phyloP scores from a whole-genome alignment of 305 asterid species.

The Ruellia speciosa region DNA sequence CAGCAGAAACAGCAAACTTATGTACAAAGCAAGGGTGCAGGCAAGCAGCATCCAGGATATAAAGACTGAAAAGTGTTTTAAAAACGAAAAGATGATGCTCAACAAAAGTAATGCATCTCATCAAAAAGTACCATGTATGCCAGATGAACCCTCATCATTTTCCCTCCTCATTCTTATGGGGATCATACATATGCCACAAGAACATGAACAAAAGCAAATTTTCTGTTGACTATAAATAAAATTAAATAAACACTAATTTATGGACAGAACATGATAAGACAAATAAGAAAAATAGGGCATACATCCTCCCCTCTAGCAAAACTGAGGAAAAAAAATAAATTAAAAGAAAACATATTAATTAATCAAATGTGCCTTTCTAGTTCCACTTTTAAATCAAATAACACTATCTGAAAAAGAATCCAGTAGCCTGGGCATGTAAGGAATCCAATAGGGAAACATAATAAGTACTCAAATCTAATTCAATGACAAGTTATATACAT shows the following conservation, averaged over 20 bases:
- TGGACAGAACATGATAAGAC: too few species aligned
- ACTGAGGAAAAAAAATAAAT: too few species aligned
- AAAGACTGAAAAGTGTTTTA: not conserved
- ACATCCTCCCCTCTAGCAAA: not conserved
- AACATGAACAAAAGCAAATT: too few species aligned
- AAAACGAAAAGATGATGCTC: not conserved
- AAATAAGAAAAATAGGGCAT: not conserved
- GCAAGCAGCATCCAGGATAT: too few species aligned
- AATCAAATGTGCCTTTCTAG: not conserved
- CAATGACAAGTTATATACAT: too few species aligned
- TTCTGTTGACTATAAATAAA: too few species aligned
- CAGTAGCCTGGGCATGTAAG: too few species aligned
- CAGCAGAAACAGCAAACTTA: constrained; percentile 7
- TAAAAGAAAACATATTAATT: too few species aligned
- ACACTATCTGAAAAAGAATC: not conserved
- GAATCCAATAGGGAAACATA: too few species aligned
- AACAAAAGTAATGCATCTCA: not conserved
- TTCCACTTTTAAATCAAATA: not conserved
- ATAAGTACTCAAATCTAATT: too few species aligned
- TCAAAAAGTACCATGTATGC: not conserved
- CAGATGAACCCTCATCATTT: not conserved
- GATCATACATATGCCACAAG: too few species aligned
- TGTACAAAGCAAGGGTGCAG: not conserved
- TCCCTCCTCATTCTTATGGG: not conserved
- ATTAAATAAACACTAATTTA: too few species aligned